Conservation (phyloP, 768 basidiomycete genomes). For the Terana coerulea region DNA sequence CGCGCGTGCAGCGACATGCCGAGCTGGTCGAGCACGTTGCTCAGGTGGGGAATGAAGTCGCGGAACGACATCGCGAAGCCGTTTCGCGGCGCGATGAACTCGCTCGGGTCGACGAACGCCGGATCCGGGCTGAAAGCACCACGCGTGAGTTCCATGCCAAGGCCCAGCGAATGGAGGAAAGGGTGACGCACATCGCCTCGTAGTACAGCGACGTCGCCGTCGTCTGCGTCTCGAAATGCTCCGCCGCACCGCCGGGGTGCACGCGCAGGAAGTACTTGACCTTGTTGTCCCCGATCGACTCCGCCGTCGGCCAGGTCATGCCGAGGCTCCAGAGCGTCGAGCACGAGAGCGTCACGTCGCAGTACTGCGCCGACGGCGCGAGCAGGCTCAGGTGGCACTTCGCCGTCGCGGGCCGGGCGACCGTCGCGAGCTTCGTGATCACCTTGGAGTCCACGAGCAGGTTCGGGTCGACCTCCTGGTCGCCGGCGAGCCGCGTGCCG, state of each 20-base stretch:
- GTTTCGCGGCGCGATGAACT: slow-evolving; percentile 78
- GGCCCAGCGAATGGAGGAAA: neutral
- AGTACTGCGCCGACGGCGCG: slow-evolving; percentile 71
- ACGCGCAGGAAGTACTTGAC: slow-evolving; percentile 82
- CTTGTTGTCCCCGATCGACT: slow-evolving; percentile 55
- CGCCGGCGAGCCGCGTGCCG: slow-evolving; percentile 67
- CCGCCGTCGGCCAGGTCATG: slow-evolving; percentile 76
- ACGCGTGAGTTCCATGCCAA: slow-evolving; percentile 5
- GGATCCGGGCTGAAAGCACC: slow-evolving; percentile 63
- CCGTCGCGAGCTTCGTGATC: slow-evolving; percentile 72
- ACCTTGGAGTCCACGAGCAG: slow-evolving; percentile 74
- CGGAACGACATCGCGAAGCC: slow-evolving; percentile 81
- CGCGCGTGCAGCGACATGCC: slow-evolving; percentile 82
- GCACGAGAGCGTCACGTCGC: slow-evolving; percentile 71
- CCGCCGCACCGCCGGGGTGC: slow-evolving; percentile 81
- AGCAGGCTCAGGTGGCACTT: slow-evolving; percentile 75
- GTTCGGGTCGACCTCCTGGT: slow-evolving; percentile 61
- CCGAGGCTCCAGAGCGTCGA: slow-evolving; percentile 73
- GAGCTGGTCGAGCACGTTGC: slow-evolving; percentile 78
- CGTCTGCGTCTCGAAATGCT: slow-evolving; percentile 82
- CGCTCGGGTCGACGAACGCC: slow-evolving; percentile 68
- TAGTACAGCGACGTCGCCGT: slow-evolving; percentile 81
- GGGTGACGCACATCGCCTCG: slow-evolving; percentile 66
- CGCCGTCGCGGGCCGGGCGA: slow-evolving; percentile 69
- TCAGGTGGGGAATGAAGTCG: slow-evolving; percentile 78